Evolutionary conservation across 352 stramenopile species (phyloP).

Genomic region (Phytopythium mirpurense): DNA sequence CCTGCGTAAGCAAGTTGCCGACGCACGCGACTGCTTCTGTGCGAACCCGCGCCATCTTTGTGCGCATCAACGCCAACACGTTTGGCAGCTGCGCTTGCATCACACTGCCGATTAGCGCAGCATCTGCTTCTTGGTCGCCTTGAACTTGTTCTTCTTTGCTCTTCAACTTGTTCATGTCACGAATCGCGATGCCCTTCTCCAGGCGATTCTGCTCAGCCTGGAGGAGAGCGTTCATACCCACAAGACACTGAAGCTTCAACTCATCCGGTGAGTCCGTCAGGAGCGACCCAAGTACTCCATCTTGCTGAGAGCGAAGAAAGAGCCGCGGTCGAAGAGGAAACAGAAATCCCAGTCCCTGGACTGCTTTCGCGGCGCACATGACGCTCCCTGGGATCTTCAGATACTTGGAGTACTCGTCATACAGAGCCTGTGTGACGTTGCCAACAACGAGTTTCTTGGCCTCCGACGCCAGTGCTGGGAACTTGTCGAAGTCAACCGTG

Average conservation of each 20-base stretch:
- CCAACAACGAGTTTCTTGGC: slow-evolving; percentile 37
- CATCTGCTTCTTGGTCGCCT: slow-evolving; percentile 83
- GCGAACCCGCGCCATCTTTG: slow-evolving; percentile 57
- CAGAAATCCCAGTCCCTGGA: slow-evolving; percentile 80
- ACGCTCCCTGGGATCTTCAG: slow-evolving; percentile 35
- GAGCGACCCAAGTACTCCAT: slow-evolving; percentile 48
- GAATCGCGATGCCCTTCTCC: slow-evolving; percentile 36
- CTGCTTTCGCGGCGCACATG: slow-evolving; percentile 58
- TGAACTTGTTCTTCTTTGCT: slow-evolving; percentile 74
- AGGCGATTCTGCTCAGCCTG: slow-evolving; percentile 65
- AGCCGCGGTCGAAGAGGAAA: slow-evolving; percentile 61
- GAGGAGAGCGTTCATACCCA: slow-evolving; percentile 73
- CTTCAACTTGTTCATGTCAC: slow-evolving; percentile 43
- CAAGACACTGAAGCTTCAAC: slow-evolving; percentile 58
- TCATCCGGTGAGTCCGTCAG: slow-evolving; percentile 35
- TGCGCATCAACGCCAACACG: slow-evolving; percentile 44
- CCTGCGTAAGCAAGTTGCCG: slow-evolving; percentile 62
- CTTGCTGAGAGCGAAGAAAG: slow-evolving; percentile 70
- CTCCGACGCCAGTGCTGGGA: slow-evolving; percentile 18
- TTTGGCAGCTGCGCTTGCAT: slow-evolving; percentile 81
- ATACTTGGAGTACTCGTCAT: slow-evolving; percentile 49
- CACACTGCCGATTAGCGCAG: slow-evolving; percentile 79
- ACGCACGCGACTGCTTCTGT: slow-evolving; percentile 67
- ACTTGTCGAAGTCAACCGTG: slow-evolving; percentile 58
- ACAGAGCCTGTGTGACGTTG: slow-evolving; percentile 53